Conservation (phyloP, 2,329 filamentous ascomycete genomes). For the Fusarium aywerte region DNA sequence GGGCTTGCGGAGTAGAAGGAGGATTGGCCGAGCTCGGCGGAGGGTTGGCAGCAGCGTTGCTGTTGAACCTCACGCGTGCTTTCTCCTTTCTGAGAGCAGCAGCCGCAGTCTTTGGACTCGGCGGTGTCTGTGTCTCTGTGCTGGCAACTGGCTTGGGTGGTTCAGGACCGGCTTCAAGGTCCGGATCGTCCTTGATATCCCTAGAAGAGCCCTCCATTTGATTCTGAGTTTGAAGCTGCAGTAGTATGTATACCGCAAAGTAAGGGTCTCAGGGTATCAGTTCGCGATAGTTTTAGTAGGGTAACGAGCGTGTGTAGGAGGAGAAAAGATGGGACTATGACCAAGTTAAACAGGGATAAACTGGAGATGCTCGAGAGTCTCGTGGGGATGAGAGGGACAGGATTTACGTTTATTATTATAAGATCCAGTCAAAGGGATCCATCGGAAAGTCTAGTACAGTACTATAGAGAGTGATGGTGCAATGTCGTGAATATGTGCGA, state of each 20-base stretch:
- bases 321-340: conserved; percentile 26
- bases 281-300: neutral
- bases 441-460: conserved; percentile 8
- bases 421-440: conserved; percentile 10
- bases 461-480: conserved; percentile 7
- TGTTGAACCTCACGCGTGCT: conserved; percentile 61
- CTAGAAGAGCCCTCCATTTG: conserved; percentile 39
- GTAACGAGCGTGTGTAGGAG: conserved; percentile 24
- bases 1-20: conserved; percentile 15
- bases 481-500: conserved; percentile 2
- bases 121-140: conserved; percentile 19
- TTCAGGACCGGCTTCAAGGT: conserved; percentile 34
- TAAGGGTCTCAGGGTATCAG: conserved; percentile 6
- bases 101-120: conserved; percentile 24
- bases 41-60: conserved; percentile 52
- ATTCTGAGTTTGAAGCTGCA: conserved; percentile 4
- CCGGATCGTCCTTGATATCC: conserved; percentile 39
- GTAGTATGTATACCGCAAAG: neutral
- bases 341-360: conserved; percentile 21
- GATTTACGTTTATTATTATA: conserved; percentile 36
- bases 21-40: conserved; percentile 31
- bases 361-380: conserved; percentile 18
- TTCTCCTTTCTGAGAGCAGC: conserved; percentile 54
- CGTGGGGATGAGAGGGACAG: conserved; percentile 26
- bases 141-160: conserved; percentile 8